Percentiles rank a stretch among this genome's conserved stretches.
phyloP scores from a whole-genome alignment of 768 basidiomycete species.

The Lactarius trivialis region DNA sequence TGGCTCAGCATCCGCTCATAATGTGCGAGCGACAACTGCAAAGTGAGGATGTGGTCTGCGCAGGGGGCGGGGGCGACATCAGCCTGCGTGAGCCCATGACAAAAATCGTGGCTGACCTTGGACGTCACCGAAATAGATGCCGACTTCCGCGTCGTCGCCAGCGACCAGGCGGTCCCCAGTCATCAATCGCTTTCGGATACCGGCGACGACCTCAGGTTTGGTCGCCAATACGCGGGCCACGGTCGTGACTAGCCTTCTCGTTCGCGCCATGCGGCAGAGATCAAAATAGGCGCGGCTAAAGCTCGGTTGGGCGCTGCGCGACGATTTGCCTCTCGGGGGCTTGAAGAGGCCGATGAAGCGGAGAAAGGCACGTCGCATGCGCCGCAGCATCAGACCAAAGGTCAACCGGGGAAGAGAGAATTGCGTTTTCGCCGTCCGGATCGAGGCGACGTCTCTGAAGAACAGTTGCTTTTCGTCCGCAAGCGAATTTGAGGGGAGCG shows the following conservation, averaged over 20 bases:
- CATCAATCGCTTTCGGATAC: conserved; percentile 68
- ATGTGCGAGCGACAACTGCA: conserved; percentile 78
- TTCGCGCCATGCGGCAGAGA: conserved; percentile 71
- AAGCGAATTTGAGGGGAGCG: not conserved
- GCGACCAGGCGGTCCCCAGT: conserved; percentile 33
- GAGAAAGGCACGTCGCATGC: conserved; percentile 31
- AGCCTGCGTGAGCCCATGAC: not conserved
- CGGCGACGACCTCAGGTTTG: conserved; percentile 77
- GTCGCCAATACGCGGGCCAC: conserved; percentile 66
- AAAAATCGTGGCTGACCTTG: conserved; percentile 50
- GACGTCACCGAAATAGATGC: conserved; percentile 85
- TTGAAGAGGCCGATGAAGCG: not conserved
- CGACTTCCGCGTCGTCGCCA: conserved; percentile 58
- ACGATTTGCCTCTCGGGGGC: not conserved
- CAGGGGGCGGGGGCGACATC: not conserved
- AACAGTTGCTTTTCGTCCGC: conserved; percentile 9
- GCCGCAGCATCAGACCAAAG: conserved; percentile 33
- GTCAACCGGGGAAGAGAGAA: conserved; percentile 27
- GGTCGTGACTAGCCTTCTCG: conserved; percentile 72
- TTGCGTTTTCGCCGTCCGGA: conserved; percentile 12
- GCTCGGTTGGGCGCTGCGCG: not conserved
- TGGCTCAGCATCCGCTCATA: conserved; percentile 86
- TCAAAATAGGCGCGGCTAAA: conserved; percentile 39
- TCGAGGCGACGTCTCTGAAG: conserved; percentile 12
- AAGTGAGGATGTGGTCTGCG: conserved; percentile 83